Evolutionary conservation across 768 basidiomycete species (phyloP).

Genomic region (Amylocystis lapponica): DNA sequence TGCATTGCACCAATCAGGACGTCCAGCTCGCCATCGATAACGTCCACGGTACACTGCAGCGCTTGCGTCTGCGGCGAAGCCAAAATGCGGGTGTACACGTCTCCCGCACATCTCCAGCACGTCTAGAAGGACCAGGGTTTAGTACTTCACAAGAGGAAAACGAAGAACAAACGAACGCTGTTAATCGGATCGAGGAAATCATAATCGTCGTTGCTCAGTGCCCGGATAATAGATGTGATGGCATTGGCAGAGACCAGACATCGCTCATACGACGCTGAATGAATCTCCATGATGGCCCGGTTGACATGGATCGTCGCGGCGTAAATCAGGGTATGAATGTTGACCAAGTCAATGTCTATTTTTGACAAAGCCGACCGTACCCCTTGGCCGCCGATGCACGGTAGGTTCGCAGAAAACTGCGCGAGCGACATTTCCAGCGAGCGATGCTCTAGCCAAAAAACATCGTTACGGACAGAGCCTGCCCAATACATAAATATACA

Average conservation of each 20-base stretch:
- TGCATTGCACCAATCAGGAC: slow-evolving; percentile 30
- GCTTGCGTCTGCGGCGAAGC: slow-evolving; percentile 14
- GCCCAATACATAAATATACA: no score
- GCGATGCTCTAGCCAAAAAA: slow-evolving; percentile 35
- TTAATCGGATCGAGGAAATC: slow-evolving; percentile 49
- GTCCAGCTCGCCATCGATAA: slow-evolving; percentile 29
- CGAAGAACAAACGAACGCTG: slow-evolving; percentile 34
- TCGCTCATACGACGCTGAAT: slow-evolving; percentile 27
- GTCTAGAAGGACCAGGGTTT: slow-evolving; percentile 19
- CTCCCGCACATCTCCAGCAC: slow-evolving; percentile 36
- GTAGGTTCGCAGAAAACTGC: slow-evolving; percentile 36
- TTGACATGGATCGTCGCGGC: slow-evolving; percentile 48
- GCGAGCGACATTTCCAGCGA: slow-evolving; percentile 40
- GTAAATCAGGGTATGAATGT: slow-evolving; percentile 45
- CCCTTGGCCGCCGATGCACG: slow-evolving; percentile 29
- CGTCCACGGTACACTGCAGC: slow-evolving; percentile 14
- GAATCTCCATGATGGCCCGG: slow-evolving; percentile 31
- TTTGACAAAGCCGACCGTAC: slow-evolving; percentile 9
- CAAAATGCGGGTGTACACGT: slow-evolving; percentile 32
- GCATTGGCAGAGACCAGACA: slow-evolving; percentile 39
- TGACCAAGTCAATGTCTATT: slow-evolving; percentile 37
- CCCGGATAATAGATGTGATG: slow-evolving; percentile 39
- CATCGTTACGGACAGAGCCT: slow-evolving; percentile 15
- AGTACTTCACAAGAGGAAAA: neutral
- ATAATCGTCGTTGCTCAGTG: slow-evolving; percentile 46